These are phyloP conservation scores for Stentor roeselii DNA, from an alignment of 73 alveolate species.

Conservation along the genomic window DNA sequence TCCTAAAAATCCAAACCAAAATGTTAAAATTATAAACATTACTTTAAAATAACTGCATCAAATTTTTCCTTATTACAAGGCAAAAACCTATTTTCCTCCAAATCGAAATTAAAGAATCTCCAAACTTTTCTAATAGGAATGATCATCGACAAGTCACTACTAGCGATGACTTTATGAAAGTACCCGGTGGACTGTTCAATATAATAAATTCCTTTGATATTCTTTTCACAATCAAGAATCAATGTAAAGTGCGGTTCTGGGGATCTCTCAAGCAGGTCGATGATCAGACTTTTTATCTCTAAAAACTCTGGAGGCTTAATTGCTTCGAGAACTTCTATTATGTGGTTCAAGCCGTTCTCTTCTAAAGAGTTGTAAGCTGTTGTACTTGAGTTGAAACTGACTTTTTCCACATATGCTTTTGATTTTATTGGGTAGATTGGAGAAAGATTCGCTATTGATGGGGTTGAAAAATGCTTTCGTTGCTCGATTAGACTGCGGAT, in stretches of 20 bases:
- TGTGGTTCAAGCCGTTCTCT: background rate
- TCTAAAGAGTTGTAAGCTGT: background rate
- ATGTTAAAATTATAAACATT: too few species aligned
- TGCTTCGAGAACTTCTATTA: background rate
- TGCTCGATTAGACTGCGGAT: background rate
- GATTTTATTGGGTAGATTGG: background rate
- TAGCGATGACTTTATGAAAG: background rate
- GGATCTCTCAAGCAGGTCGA: background rate
- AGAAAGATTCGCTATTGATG: background rate
- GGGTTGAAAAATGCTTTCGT: background rate
- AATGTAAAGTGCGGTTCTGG: background rate
- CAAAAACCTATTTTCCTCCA: background rate
- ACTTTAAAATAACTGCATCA: background rate
- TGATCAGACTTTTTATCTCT: too few species aligned
- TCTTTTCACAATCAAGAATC: background rate
- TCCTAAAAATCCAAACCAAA: too few species aligned
- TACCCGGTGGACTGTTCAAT: background rate
- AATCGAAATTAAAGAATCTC: background rate
- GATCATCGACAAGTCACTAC: background rate
- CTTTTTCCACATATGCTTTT: background rate
- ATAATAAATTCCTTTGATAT: background rate
- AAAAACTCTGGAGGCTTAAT: background rate
- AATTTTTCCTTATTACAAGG: background rate
- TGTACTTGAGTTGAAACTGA: background rate
- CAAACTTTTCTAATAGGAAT: background rate